Percentiles rank a stretch among this genome's conserved stretches.
Conservation (phyloP, 2,329 filamentous ascomycete species). For the Geosmithia putterillii region DNA sequence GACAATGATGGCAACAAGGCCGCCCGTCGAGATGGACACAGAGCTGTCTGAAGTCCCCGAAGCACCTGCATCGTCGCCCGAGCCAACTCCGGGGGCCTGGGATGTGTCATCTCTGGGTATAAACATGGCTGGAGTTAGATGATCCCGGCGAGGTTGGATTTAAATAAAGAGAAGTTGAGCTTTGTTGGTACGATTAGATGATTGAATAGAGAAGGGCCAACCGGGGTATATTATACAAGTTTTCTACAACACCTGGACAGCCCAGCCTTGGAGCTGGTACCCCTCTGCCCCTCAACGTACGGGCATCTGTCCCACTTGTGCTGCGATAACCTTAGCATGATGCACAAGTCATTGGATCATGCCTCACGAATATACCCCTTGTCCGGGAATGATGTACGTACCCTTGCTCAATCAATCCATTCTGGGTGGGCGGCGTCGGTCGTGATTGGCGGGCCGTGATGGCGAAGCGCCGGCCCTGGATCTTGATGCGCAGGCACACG, state of each 20-base stretch:
- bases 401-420: background rate
- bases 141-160: too few species aligned
- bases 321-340: background rate
- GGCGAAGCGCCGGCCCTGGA: constrained; percentile 16
- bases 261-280: background rate
- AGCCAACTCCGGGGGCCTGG: constrained; percentile 20
- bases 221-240: background rate
- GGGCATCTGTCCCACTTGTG: background rate
- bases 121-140: background rate
- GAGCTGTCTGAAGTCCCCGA: constrained; percentile 47
- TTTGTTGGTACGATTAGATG: background rate
- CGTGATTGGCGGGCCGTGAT: constrained; percentile 13
- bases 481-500: constrained; percentile 8
- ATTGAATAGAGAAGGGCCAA: background rate
- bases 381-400: background rate
- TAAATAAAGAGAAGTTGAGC: background rate
- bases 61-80: constrained; percentile 49
- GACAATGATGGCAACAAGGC: constrained; percentile 61
- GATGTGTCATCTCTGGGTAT: constrained; percentile 9
- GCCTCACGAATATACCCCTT: background rate
- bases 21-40: constrained; percentile 46
- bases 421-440: background rate
- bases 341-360: background rate
- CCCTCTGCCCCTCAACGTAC: background rate
- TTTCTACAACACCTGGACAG: background rate